phyloP scores from a whole-genome alignment of 2,329 filamentous ascomycete genomes.

The Sporothrix protearum region DNA sequence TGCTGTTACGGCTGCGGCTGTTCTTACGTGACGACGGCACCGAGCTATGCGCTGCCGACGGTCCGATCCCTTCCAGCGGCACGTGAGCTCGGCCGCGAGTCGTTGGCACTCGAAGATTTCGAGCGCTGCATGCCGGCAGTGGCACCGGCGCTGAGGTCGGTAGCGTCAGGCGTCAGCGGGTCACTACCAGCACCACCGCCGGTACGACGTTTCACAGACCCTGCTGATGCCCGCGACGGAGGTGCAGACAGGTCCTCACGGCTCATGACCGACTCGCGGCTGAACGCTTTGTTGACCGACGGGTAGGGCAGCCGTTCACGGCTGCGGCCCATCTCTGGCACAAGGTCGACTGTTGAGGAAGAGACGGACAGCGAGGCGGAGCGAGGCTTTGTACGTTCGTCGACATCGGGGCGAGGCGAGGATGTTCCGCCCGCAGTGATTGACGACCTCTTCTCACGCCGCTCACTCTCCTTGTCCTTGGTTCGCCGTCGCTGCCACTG shows the following conservation, averaged over 20 bases:
- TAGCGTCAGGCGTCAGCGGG: conserved; percentile 66
- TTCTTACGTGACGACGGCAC: conserved; percentile 40
- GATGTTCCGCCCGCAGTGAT: background rate
- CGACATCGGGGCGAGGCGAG: background rate
- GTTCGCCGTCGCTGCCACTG: conserved; percentile 13
- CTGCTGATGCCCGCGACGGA: conserved; percentile 27
- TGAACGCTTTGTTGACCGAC: conserved; percentile 82
- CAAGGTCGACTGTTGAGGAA: conserved; percentile 39
- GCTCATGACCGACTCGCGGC: conserved; percentile 75
- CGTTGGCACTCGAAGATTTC: conserved; percentile 40
- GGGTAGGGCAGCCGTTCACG: conserved; percentile 66
- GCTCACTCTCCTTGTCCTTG: conserved; percentile 17
- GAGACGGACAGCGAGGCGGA: conserved; percentile 15
- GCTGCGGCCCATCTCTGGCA: conserved; percentile 46
- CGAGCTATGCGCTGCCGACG: conserved; percentile 34
- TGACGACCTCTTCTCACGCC: conserved; percentile 19
- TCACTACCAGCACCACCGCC: conserved; percentile 42
- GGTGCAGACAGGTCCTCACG: conserved; percentile 48
- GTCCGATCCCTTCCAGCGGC: background rate
- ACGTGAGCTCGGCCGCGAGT: conserved; percentile 18
- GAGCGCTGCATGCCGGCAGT: conserved; percentile 42
- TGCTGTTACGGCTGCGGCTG: conserved; percentile 35
- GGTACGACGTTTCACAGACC: conserved; percentile 24
- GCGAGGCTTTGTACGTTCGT: conserved; percentile 15
- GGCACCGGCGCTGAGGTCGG: conserved; percentile 56